phyloP scores from a whole-genome alignment of 805 yeast genomes.

The Zygotorulaspora florentina region DNA sequence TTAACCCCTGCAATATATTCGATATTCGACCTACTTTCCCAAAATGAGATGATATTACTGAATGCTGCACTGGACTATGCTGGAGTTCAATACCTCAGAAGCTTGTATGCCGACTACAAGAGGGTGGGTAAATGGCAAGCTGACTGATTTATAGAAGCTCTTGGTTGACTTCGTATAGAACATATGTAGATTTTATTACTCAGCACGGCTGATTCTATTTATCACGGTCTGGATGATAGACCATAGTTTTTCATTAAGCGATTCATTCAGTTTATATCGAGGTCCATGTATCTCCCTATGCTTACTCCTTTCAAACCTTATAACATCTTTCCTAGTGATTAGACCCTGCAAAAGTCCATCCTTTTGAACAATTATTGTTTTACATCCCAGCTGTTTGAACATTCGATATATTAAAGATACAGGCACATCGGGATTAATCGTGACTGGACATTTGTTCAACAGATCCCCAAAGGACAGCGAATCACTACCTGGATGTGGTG shows the following conservation, averaged over 20 bases:
- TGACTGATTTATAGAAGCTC: conserved; percentile 1
- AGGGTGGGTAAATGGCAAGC: conserved; percentile 78
- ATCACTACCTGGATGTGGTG: conserved; percentile 6
- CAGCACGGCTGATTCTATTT: conserved; percentile 9
- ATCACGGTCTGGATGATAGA: conserved; percentile 18
- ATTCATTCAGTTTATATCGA: conserved; percentile 21
- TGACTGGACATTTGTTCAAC: conserved; percentile 54
- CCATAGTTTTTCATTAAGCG: conserved; percentile 26
- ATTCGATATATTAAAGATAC: conserved; percentile 61
- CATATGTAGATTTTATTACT: conserved; percentile 1
- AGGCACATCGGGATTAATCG: conserved; percentile 49
- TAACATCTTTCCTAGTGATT: conserved; percentile 80
- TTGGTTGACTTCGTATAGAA: neutral
- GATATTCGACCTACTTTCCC: conserved; percentile 66
- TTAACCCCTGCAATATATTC: conserved; percentile 55
- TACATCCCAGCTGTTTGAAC: conserved; percentile 77
- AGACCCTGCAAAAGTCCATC: conserved; percentile 64
- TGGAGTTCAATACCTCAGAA: conserved; percentile 63
- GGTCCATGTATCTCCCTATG: conserved; percentile 31
- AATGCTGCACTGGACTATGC: conserved; percentile 64
- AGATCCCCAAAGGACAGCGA: conserved; percentile 32
- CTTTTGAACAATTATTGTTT: conserved; percentile 61
- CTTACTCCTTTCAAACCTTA: conserved; percentile 50
- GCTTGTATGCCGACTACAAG: conserved; percentile 67
- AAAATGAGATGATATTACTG: conserved; percentile 57